These are phyloP conservation scores for Torulaspora globosa DNA, from an alignment of 1,139 yeast genomes.

Conservation along the genomic window DNA sequence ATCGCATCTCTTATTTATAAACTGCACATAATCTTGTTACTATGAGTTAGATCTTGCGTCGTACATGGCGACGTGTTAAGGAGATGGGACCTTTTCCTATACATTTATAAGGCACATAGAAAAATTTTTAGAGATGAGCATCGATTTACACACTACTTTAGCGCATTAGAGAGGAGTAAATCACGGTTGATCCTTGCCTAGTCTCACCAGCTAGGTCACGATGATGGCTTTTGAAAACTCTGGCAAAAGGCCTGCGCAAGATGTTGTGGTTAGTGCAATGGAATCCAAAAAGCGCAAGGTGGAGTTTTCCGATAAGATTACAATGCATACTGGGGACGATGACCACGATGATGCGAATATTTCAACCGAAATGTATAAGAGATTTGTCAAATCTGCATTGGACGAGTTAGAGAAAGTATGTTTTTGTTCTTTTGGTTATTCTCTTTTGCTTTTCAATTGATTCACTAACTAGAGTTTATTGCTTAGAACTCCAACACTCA, in stretches of 20 bases:
- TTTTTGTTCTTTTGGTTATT: conserved; percentile 15
- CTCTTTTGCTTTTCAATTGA: conserved; percentile 10
- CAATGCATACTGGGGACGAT: conserved; percentile 13
- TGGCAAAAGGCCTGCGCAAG: conserved; percentile 28
- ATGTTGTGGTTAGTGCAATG: conserved; percentile 14
- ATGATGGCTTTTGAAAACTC: conserved; percentile 37
- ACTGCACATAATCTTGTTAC: not conserved
- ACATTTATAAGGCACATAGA: conserved; percentile 1
- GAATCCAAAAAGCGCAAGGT: conserved; percentile 34
- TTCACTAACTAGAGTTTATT: conserved; percentile 24
- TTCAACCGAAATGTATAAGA: conserved; percentile 52
- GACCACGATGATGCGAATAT: conserved; percentile 20
- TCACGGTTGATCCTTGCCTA: not conserved
- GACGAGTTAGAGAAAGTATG: conserved; percentile 62
- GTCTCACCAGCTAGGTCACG: conserved; percentile 1
- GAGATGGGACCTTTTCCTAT: conserved; percentile 1
- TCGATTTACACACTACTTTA: not conserved
- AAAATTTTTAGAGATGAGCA: conserved; percentile 17
- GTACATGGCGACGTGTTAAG: conserved; percentile 7
- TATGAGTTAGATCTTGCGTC: not conserved
- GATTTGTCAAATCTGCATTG: conserved; percentile 64
- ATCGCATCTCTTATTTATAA: not conserved
- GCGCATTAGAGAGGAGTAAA: not conserved
- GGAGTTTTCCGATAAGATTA: conserved; percentile 30
- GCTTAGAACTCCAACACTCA: conserved; percentile 41